Conservation (phyloP, 345 rosid genomes). For the Sapria himalayana region DNA sequence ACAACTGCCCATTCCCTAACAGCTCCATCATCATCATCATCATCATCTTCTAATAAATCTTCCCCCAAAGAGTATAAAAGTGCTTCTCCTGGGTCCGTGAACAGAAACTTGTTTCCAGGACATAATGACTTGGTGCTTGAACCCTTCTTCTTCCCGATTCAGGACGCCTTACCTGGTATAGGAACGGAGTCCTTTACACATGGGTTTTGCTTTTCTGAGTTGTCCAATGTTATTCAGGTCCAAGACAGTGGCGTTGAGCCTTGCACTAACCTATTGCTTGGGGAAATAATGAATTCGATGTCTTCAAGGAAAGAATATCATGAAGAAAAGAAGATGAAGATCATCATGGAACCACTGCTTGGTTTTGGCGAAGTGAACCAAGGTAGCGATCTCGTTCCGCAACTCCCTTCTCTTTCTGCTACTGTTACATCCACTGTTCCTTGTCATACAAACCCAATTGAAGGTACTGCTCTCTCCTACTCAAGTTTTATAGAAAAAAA, state of each 20-base stretch:
- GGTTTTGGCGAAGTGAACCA: too few relatives aligned
- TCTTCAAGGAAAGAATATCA: background rate
- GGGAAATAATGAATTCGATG: too few relatives aligned
- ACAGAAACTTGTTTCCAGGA: conserved; percentile 23
- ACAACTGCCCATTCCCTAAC: conserved; percentile 8
- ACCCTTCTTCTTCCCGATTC: conserved; percentile 29
- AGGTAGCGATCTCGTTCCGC: too few relatives aligned
- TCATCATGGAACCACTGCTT: too few relatives aligned
- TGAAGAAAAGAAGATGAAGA: too few relatives aligned
- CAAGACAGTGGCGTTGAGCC: conserved; percentile 10
- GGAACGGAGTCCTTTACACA: conserved; percentile 1
- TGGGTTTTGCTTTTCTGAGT: conserved; percentile 15
- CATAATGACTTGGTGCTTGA: conserved; percentile 25
- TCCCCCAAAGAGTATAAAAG: conserved; percentile 20
- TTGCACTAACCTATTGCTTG: too few relatives aligned
- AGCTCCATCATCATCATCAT: conserved; percentile 28
- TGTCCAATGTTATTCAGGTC: conserved; percentile 6
- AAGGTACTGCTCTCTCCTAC: too few relatives aligned
- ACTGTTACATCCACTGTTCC: too few relatives aligned
- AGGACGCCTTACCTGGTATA: conserved; percentile 2
- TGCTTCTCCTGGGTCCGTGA: conserved; percentile 21
- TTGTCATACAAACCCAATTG: too few relatives aligned
- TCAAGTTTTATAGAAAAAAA: too few relatives aligned
- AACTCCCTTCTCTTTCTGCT: too few relatives aligned
- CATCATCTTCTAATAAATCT: conserved; percentile 47